A percentile compares a stretch with the other conserved stretches of the same genome.
Evolutionary conservation across 148 eudicot species (phyloP).

Genomic region (Rhododendron ferrugineum): DNA sequence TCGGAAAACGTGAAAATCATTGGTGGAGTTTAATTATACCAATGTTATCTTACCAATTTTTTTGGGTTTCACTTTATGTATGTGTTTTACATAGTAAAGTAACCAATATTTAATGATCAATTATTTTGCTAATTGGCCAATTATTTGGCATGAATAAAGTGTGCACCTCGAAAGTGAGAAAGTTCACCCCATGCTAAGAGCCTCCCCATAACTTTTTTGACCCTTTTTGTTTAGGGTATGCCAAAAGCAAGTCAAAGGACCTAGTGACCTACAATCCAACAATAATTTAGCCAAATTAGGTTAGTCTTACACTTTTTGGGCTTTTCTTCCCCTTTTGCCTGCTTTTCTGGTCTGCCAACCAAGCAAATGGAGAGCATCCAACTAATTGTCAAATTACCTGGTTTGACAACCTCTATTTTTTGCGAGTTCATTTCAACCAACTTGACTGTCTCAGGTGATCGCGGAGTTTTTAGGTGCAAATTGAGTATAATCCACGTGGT

Average conservation of each 20-base stretch:
- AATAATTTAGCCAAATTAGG: not conserved
- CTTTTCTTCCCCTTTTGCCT: not conserved
- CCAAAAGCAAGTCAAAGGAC: constrained; percentile 1
- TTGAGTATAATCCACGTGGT: no score
- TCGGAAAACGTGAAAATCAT: not conserved
- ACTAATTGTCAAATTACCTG: not conserved
- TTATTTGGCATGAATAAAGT: not conserved
- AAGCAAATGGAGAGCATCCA: not conserved
- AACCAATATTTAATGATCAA: not conserved
- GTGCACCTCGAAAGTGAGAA: not conserved
- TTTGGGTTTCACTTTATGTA: not conserved
- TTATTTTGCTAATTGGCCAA: not conserved
- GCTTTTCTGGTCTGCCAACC: not conserved
- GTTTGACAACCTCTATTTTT: not conserved
- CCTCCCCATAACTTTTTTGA: not conserved
- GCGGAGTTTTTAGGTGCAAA: no score
- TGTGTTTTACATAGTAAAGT: not conserved
- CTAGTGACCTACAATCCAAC: constrained; percentile 2
- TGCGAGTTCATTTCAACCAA: not conserved
- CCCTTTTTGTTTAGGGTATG: constrained; percentile 2
- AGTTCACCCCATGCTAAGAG: constrained; percentile 1
- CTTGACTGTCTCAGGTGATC: not conserved
- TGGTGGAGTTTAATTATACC: not conserved
- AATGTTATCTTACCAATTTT: not conserved
- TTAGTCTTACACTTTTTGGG: not conserved